These are phyloP conservation scores for Penicillium sp. DNA, from an alignment of 2,329 filamentous ascomycete genomes.

Conservation along the genomic window DNA sequence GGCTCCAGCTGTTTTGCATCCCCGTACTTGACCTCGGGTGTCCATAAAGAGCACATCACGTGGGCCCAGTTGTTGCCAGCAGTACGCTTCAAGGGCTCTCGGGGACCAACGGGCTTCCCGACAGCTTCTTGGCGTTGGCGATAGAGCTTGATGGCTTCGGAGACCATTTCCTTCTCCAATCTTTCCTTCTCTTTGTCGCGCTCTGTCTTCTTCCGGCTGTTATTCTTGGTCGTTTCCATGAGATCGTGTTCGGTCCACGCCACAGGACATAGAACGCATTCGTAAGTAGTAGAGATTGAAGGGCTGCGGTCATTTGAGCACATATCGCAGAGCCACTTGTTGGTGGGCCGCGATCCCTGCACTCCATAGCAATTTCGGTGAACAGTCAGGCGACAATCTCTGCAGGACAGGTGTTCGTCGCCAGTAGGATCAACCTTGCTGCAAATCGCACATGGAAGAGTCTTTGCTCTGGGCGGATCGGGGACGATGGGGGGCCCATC, in stretches of 20 bases:
- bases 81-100: slow-evolving; percentile 88
- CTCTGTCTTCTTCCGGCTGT: slow-evolving; percentile 84
- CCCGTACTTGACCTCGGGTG: slow-evolving; percentile 87
- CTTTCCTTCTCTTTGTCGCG: slow-evolving; percentile 86
- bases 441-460: slow-evolving; percentile 82
- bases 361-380: slow-evolving; percentile 93
- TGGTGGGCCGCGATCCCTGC: slow-evolving; percentile 59
- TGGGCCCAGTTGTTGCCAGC: slow-evolving; percentile 98
- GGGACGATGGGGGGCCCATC: slow-evolving; percentile 62
- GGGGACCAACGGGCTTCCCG: slow-evolving; percentile 75
- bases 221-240: slow-evolving; percentile 72
- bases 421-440: slow-evolving; percentile 65
- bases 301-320: slow-evolving; percentile 91
- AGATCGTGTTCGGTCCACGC: slow-evolving; percentile 77
- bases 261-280: slow-evolving; percentile 86
- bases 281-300: slow-evolving; percentile 87
- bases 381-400: slow-evolving; percentile 84
- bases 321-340: slow-evolving; percentile 94
- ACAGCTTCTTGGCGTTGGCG: slow-evolving; percentile 75
- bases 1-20: slow-evolving; percentile 76
- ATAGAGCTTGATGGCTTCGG: slow-evolving; percentile 75
- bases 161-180: slow-evolving; percentile 75
- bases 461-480: slow-evolving; percentile 71
- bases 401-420: slow-evolving; percentile 71
- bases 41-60: slow-evolving; percentile 87